Conservation (phyloP, 176 grass and related monocot genomes). For the Avena atlantica region DNA sequence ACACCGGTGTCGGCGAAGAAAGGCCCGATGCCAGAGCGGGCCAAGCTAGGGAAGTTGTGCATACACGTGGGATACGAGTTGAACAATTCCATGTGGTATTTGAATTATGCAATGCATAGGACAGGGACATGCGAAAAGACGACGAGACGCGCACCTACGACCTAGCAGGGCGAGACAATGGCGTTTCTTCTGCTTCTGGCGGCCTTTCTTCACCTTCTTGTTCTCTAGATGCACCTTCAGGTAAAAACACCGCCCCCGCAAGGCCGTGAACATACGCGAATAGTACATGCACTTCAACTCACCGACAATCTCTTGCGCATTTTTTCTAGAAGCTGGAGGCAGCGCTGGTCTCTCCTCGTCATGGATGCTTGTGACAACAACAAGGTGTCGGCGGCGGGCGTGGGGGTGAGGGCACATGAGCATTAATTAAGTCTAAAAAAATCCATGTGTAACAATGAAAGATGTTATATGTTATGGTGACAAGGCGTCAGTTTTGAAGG, state of each 20-base stretch:
- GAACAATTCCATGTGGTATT: not conserved
- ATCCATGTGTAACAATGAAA: no score
- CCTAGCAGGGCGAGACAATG: not conserved
- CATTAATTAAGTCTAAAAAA: no score
- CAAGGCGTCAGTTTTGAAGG: no score
- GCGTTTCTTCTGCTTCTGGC: not conserved
- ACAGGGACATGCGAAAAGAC: not conserved
- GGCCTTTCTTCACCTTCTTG: not conserved
- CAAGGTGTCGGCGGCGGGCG: not conserved
- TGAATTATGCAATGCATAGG: not conserved
- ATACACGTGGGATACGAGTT: not conserved
- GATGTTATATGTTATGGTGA: no score
- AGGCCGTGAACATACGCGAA: not conserved
- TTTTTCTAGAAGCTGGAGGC: not conserved
- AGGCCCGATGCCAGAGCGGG: not conserved
- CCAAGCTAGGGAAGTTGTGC: not conserved
- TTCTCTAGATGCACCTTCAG: not conserved
- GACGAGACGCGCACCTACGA: not conserved
- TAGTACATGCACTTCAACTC: not conserved
- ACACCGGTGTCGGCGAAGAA: not conserved
- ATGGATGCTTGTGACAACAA: not conserved
- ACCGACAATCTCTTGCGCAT: not conserved
- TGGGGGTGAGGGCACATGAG: not conserved
- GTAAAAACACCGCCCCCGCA: not conserved
- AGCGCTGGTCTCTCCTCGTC: not conserved